Evolutionary conservation across 2,329 filamentous ascomycete genomes (phyloP).

Genomic region (Magnaporthiopsis poae): DNA sequence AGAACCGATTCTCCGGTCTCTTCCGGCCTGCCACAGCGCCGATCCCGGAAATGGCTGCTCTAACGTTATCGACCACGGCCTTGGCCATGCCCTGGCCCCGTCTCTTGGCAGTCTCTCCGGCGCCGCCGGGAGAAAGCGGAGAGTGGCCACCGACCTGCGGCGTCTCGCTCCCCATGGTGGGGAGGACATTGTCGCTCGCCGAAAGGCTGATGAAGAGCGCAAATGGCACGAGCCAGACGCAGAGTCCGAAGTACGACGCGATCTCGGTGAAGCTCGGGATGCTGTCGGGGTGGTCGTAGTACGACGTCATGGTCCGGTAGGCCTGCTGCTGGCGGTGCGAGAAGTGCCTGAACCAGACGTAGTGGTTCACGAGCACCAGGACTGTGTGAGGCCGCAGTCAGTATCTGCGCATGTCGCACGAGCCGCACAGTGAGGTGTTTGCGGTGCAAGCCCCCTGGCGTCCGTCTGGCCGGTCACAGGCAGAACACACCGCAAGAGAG

Average conservation of each 20-base stretch:
- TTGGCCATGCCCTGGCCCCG: conserved; percentile 56
- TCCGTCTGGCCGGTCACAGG: not conserved
- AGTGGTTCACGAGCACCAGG: conserved; percentile 82
- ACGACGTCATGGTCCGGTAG: conserved; percentile 47
- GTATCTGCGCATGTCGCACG: not conserved
- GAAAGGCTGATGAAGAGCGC: conserved; percentile 88
- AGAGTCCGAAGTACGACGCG: conserved; percentile 88
- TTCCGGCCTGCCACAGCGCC: conserved; percentile 30
- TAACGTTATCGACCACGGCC: conserved; percentile 49
- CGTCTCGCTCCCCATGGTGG: conserved; percentile 74
- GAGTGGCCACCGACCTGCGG: conserved; percentile 24
- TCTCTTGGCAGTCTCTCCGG: conserved; percentile 37
- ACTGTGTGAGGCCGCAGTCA: conserved; percentile 32
- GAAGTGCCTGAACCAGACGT: conserved; percentile 92
- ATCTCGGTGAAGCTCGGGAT: conserved; percentile 86
- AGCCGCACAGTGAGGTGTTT: too few relatives aligned
- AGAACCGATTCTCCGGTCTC: conserved; percentile 29
- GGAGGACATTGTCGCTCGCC: conserved; percentile 87
- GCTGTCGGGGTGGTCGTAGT: conserved; percentile 51
- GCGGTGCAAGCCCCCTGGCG: not conserved
- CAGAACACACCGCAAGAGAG: conserved; percentile 60
- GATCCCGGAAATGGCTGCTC: conserved; percentile 41
- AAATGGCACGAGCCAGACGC: conserved; percentile 94
- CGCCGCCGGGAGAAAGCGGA: conserved; percentile 15
- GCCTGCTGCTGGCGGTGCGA: conserved; percentile 51